These are phyloP conservation scores for Fusarium napiforme DNA, from an alignment of 2,329 filamentous ascomycete genomes.

Conservation along the genomic window DNA sequence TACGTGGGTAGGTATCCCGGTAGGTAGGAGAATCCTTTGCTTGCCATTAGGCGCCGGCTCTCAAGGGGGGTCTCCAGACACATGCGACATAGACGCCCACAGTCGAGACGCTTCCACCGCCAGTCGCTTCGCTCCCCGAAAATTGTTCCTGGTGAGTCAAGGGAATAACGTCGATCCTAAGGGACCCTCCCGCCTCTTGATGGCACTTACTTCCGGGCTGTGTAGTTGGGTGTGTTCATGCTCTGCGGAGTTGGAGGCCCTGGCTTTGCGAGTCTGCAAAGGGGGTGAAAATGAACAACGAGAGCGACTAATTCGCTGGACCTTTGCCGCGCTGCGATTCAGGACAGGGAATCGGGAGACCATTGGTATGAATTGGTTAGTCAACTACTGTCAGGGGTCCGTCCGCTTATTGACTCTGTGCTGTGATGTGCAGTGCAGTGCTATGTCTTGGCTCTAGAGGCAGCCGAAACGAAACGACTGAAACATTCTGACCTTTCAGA, in stretches of 20 bases:
- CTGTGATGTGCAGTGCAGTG: background rate
- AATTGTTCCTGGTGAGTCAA: constrained; percentile 21
- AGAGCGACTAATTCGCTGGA: constrained; percentile 29
- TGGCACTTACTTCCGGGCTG: background rate
- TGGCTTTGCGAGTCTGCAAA: constrained; percentile 2
- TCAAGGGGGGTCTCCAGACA: constrained; percentile 24
- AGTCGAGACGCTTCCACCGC: constrained; percentile 38
- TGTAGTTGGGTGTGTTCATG: constrained; percentile 23
- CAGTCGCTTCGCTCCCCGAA: constrained; percentile 30
- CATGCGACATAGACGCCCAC: constrained; percentile 41
- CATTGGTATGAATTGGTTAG: background rate
- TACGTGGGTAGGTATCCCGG: background rate
- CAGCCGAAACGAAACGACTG: constrained; percentile 38
- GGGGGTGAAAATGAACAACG: constrained; percentile 10
- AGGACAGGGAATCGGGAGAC: constrained; percentile 7
- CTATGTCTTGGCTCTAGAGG: constrained; percentile 22
- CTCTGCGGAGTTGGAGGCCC: constrained; percentile 20
- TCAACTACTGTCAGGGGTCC: constrained; percentile 16
- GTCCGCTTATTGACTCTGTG: background rate
- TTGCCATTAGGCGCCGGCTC: constrained; percentile 28
- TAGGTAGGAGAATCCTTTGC: background rate
- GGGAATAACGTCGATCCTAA: constrained; percentile 25
- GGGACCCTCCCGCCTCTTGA: background rate
- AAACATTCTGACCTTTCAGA: constrained; percentile 28
- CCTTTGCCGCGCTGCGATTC: constrained; percentile 36